Evolutionary conservation across 345 rosid genomes (phyloP).

Genomic region (Barbarea vulgaris): DNA sequence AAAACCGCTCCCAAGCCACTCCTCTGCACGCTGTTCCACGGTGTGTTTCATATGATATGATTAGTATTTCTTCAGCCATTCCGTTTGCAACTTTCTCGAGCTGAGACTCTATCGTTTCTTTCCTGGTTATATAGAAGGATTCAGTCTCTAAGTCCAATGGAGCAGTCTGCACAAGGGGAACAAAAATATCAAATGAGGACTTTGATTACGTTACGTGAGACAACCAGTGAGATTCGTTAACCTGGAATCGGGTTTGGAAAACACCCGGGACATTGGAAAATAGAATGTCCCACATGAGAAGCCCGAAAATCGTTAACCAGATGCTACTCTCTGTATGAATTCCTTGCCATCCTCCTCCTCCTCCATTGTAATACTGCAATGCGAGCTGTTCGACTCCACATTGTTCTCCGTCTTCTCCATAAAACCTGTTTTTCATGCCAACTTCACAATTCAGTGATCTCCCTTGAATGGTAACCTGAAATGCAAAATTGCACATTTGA

Average conservation of each 20-base stretch:
- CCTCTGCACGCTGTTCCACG: slow-evolving; percentile 77
- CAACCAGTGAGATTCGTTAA: slow-evolving; percentile 25
- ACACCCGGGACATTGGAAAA: slow-evolving; percentile 76
- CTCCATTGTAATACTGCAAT: slow-evolving; percentile 78
- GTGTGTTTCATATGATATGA: slow-evolving; percentile 72
- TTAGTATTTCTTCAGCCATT: slow-evolving; percentile 82
- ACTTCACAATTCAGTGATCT: slow-evolving; percentile 81
- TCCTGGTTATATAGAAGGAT: slow-evolving; percentile 63
- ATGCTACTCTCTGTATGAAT: slow-evolving; percentile 87
- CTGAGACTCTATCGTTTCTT: slow-evolving; percentile 55
- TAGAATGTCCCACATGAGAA: slow-evolving; percentile 89
- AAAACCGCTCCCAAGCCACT: slow-evolving; percentile 74
- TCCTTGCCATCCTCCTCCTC: slow-evolving; percentile 91
- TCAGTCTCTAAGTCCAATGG: slow-evolving; percentile 85
- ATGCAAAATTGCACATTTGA: neutral
- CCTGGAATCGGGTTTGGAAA: slow-evolving; percentile 86
- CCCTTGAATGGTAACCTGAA: slow-evolving; percentile 78
- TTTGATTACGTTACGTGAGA: neutral
- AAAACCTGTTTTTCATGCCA: slow-evolving; percentile 78
- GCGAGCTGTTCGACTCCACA: slow-evolving; percentile 98
- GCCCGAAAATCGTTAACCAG: slow-evolving; percentile 88
- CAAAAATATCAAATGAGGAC: neutral
- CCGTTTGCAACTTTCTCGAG: slow-evolving; percentile 65
- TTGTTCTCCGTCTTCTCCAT: slow-evolving; percentile 87
- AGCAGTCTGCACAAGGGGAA: slow-evolving; percentile 58